These are phyloP conservation scores for Ophiosphaerella narmari DNA, from an alignment of 2,329 filamentous ascomycete species.

Conservation along the genomic window DNA sequence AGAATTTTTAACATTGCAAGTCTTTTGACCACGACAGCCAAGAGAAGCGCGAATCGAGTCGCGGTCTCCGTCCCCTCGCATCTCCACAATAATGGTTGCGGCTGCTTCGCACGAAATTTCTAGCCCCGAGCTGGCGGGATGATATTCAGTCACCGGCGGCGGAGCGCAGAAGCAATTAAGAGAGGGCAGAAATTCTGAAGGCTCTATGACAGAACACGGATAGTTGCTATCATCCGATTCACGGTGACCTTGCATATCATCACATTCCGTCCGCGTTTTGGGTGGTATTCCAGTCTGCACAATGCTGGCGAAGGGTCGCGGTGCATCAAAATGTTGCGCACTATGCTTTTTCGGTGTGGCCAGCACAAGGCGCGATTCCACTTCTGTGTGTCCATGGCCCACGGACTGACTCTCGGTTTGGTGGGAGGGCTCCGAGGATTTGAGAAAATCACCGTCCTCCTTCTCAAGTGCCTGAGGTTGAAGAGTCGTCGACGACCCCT, in stretches of 20 bases:
- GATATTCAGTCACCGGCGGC: not conserved
- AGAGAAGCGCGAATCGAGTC: slow-evolving; percentile 23
- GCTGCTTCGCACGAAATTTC: slow-evolving; percentile 36
- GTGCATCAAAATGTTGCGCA: not conserved
- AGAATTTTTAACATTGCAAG: slow-evolving; percentile 29
- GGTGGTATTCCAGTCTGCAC: not conserved
- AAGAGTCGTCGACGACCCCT: not conserved
- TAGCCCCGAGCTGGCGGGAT: slow-evolving; percentile 6
- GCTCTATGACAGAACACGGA: slow-evolving; percentile 7
- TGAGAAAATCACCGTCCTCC: not conserved
- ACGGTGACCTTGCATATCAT: not conserved
- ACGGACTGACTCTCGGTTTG: not conserved
- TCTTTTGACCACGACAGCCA: slow-evolving; percentile 19
- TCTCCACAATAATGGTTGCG: slow-evolving; percentile 32
- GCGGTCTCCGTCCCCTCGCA: slow-evolving; percentile 30
- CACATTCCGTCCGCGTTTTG: too few relatives aligned
- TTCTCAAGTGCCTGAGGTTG: not conserved
- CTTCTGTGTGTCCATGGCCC: not conserved
- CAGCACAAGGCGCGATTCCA: not conserved
- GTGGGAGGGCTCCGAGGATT: not conserved
- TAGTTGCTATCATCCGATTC: not conserved
- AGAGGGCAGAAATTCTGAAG: slow-evolving; percentile 18
- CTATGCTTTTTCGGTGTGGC: not conserved
- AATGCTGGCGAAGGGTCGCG: not conserved
- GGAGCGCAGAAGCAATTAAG: slow-evolving; percentile 28